Conservation (phyloP, 805 yeast species). For the Saccharomycopsis sp. region DNA sequence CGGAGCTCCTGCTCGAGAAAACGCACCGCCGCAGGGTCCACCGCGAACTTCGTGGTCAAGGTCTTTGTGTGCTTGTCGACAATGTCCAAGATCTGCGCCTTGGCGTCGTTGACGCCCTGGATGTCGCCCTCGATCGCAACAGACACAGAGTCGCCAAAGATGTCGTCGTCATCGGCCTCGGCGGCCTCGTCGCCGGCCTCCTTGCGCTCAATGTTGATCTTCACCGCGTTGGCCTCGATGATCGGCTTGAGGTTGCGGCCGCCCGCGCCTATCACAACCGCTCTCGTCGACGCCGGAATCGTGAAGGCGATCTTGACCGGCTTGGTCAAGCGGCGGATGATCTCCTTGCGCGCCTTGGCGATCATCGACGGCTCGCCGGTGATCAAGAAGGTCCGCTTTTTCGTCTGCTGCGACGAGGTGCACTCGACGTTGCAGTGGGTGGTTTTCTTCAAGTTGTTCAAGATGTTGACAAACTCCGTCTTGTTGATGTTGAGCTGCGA, state of each 20-base stretch:
- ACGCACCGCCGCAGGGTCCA: constrained; percentile 32
- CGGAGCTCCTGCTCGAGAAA: constrained; percentile 27
- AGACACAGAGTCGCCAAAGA: constrained; percentile 50
- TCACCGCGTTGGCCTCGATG: constrained; percentile 57
- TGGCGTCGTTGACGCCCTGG: constrained; percentile 75
- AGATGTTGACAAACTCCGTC: constrained; percentile 61
- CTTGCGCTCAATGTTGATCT: constrained; percentile 55
- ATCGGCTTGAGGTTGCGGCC: constrained; percentile 81
- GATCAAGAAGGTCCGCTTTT: constrained; percentile 75
- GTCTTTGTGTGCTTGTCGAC: constrained; percentile 69
- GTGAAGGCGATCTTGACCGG: constrained; percentile 55
- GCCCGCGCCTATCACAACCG: constrained; percentile 79
- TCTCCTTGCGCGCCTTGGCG: constrained; percentile 62
- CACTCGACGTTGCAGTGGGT: constrained; percentile 71
- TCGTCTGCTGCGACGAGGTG: constrained; percentile 67
- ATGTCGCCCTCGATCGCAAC: constrained; percentile 76
- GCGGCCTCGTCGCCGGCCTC: constrained; percentile 23
- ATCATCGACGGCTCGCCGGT: constrained; percentile 68
- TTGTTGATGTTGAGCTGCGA: constrained; percentile 59
- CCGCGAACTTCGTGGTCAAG: constrained; percentile 42
- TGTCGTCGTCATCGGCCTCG: constrained; percentile 46
- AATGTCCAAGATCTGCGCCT: constrained; percentile 58
- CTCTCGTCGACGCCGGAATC: constrained; percentile 71
- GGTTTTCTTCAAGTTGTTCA: constrained; percentile 52
- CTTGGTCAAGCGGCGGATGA: constrained; percentile 69